Evolutionary conservation across 2,329 filamentous ascomycete genomes (phyloP), one percentile per base, ranked within the genome.

Genomic region (Fusarium sp.): DNA sequence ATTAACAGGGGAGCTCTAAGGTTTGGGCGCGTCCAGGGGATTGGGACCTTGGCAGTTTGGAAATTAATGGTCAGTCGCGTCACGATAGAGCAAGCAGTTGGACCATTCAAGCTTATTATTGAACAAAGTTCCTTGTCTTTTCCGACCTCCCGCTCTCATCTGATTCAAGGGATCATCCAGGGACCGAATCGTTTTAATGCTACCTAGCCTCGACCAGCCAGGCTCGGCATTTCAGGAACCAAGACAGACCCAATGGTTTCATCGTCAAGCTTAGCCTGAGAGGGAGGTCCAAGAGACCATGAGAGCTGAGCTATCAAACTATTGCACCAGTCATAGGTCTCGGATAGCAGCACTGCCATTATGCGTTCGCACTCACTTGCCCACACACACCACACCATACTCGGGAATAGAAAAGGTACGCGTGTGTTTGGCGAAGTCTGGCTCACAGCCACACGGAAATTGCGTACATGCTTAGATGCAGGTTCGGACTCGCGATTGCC

Each of bases 361-460:
- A 42, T 59, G 64, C 60, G 51, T 72, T 71, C 58, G 33, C 66
- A 61, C 48, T 62, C 53, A 54, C 40, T 39, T 18, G 18, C 26
- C 9, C 31, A 36, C 48, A 18, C 28, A 59, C 51, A 64, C 43
- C 38, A 40, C 40, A 48, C 51, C 53, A 40, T 18, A 15, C 34
- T 58, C 38, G 43, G 54, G 52, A 49, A 56, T 65, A 65, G 53
- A 48, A 59, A 26, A 48, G 20, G 55, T 55, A 48, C 54, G 60
- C 66, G 65, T 40, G 63, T 65, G 56, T 72, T 45, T 73, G 63
- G 66, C 68, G 62, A 71, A 58, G 58, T 53, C 50, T 48, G 43
- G 51, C 48, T 66, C 72, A 73, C 71, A 73, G 72, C 72, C 72
- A 73, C 72, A 51, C 34, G 50, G 43, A 44, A 51, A 59, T 66